Percentiles rank a stretch among this genome's conserved stretches.
These are phyloP conservation scores for Epichloe elymi DNA, from an alignment of 2,329 filamentous ascomycete species.

Conservation along the genomic window DNA sequence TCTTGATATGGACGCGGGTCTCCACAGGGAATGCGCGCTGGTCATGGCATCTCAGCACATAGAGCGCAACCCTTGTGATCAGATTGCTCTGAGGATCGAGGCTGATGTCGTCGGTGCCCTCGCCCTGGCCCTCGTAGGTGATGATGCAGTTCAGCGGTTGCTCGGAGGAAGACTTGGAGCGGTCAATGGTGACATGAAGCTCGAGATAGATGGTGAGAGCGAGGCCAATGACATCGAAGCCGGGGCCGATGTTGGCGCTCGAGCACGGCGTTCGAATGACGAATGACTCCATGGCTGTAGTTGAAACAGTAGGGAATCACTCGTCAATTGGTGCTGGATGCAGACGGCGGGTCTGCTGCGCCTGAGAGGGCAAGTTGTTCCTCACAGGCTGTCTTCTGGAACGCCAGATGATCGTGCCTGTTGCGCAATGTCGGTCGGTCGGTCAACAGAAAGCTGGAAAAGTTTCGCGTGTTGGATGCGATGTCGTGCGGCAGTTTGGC, in stretches of 20 bases:
- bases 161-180: conserved; percentile 36
- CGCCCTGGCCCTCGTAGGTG: conserved; percentile 77
- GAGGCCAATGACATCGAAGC: conserved; percentile 95
- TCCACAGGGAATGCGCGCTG: conserved; percentile 71
- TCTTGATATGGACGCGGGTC: conserved; percentile 89
- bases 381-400: not conserved
- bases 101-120: conserved; percentile 59
- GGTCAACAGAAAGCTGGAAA: not conserved
- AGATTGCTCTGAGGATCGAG: conserved; percentile 80
- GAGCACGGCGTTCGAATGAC: conserved; percentile 78
- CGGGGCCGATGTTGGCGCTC: conserved; percentile 93
- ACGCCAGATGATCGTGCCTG: not conserved
- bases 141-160: conserved; percentile 73
- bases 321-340: not conserved
- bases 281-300: conserved; percentile 43
- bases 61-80: conserved; percentile 85
- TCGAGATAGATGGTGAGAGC: conserved; percentile 91
- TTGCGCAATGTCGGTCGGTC: not conserved
- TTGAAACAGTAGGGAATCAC: conserved; percentile 14
- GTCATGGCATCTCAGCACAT: conserved; percentile 85
- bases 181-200: conserved; percentile 65
- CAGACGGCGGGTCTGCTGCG: too few relatives aligned
- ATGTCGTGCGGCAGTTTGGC: not conserved
- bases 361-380: not conserved
- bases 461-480: not conserved